Percentiles rank a stretch among this genome's conserved stretches.
Conservation (phyloP, 192 early-diverging fungal species). For the Thamnidium elegans region DNA sequence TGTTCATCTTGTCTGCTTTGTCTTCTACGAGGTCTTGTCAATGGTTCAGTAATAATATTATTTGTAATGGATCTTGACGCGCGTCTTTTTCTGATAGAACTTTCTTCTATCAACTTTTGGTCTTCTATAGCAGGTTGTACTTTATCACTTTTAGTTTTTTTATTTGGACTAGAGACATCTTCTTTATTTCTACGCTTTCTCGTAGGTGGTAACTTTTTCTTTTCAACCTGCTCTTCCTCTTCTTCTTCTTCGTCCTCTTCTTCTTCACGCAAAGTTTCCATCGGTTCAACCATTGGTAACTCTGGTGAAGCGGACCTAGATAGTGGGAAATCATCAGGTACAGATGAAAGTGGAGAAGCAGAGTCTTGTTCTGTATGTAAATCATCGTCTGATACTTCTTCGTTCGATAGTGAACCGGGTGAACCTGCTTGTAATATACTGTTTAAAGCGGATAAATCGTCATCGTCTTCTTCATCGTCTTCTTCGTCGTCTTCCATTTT, state of each 20-base stretch:
- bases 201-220: not conserved
- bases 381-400: slow-evolving; percentile 27
- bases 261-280: slow-evolving; percentile 4
- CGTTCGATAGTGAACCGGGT: slow-evolving; percentile 19
- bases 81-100: slow-evolving; percentile 3
- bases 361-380: slow-evolving; percentile 27
- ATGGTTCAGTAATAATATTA: not conserved
- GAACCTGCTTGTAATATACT: slow-evolving; percentile 1
- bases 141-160: not conserved
- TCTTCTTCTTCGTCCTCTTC: slow-evolving; percentile 3
- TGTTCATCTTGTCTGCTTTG: slow-evolving; percentile 3
- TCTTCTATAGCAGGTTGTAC: not conserved
- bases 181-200: slow-evolving; percentile 2
- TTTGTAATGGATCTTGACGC: slow-evolving; percentile 7
- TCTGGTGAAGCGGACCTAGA: slow-evolving; percentile 37
- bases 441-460: slow-evolving; percentile 10
- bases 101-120: not conserved
- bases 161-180: not conserved
- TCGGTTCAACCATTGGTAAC: not conserved
- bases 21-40: not conserved
- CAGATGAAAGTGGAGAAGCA: slow-evolving; percentile 36
- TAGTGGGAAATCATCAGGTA: slow-evolving; percentile 41
- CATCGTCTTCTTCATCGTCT: slow-evolving; percentile 34
- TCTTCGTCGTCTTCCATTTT: slow-evolving; percentile 30
- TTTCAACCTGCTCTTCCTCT: not conserved